Base-by-base conservation (phyloP, 441 rosid species). In the Euphorbia corollata region DNA sequence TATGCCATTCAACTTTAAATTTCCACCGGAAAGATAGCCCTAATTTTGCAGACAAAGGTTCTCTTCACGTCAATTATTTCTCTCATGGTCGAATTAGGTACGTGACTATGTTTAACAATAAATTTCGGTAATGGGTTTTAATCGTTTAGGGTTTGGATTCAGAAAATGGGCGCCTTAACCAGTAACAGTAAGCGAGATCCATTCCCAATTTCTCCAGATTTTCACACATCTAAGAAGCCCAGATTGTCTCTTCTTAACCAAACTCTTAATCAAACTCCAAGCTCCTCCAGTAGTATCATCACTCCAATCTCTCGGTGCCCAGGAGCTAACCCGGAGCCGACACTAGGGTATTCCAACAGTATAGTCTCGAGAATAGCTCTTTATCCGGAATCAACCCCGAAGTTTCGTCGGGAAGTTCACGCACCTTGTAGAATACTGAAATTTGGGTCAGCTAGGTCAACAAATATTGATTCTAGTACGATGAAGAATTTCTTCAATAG, bases 271-370 rank as follows among this genome's bases (percentile, higher is more conserved):
- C 85, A 82, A 61, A 51, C 68, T 55, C 68, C 67, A 58, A 71
- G 77, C 18, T 74, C 79, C 15, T 78, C 77, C 24, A 82, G 68
- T 57, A 79, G 74, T 36, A 74, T 82, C 3, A 60, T 77, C 51
- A 79, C 86, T 8, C 85, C 90, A 74, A 75, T 81, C 59, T 76
- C 86, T 60, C 80, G 82, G 55, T 91, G 89, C 65, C 97, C 97
- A 0, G 92, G 81, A 69, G 62, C 68, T 8, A 51, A 34, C 23
- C 78, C 84, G 0, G 69, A 72, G 47, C 84, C 80, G 54, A 51
- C 65, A 53, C 67, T 68, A 62, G 70, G 76, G 20, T 76, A 77
- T 12, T 78, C 77, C 20, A 82, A 71, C 54, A 79, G 75, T 34
- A 75, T 80, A 3, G 65, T 80, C 59, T 81, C 87, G 7, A 88